Base-by-base conservation (phyloP, 306 rosid species). In the Hippophae tibetana region DNA sequence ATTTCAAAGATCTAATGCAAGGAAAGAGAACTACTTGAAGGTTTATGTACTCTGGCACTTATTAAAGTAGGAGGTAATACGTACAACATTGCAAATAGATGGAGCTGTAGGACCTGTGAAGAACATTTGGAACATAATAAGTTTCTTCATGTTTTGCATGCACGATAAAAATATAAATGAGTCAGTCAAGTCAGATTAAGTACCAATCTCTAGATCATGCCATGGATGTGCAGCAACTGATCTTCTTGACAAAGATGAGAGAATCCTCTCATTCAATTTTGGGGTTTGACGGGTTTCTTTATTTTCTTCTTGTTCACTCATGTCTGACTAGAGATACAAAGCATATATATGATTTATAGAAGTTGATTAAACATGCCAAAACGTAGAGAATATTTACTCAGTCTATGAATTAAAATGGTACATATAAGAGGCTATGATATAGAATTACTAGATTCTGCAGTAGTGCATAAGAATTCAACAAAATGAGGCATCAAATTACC, bases 121-220 rank as follows among this genome's bases (percentile, higher is more conserved):
- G 5, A 73, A 72, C 47, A 69, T 60, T 61, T 27, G 54, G 68
- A 56, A 54, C 61, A 46, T 26, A 47, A 70, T 77, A 10, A 69
- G 72, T 48, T 55, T 59, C 68, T 7, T 47, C 49, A 44, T 56
- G 26, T 26, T 31, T 14, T 23, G 13, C 14, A 10, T 42, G 40
- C 52, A 31, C n/a, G 3, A 23, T 1, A n/a, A 5, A 48, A 8
- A 41, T 5, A 48, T 18, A 46, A 2, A 46, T 8, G 14, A 1
- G 14, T n/a, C 18, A 59, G 55, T n/a, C 40, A 7, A 18, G n/a
- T 46, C 53, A 41, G 10, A 43, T 6, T 40, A 12, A 66, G 42
- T 85, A 92, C 98, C 96, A 69, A 92, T 88, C 79, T 92, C 99
- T 61, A 88, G 96, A 82, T 88, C 99, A 80, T 92, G 99, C 99